These are phyloP conservation scores for Schizochytrium sp. DNA, from an alignment of 108 stramenopile genomes.

Conservation along the genomic window DNA sequence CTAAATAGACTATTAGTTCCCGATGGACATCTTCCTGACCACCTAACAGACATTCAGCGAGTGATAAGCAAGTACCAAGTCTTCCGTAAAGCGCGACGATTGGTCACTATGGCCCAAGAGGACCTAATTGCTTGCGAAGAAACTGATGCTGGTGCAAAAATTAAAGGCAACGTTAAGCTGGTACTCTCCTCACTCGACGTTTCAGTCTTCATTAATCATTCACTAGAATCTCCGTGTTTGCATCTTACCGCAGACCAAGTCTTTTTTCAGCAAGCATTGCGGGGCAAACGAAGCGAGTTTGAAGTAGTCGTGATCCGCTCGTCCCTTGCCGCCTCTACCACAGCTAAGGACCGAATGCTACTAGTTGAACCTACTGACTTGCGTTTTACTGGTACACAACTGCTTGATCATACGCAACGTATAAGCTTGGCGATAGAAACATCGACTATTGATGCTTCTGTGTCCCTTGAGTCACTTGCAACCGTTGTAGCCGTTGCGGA, in stretches of 20 bases:
- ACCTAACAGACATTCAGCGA: too few relatives aligned
- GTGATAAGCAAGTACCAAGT: neutral
- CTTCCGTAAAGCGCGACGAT: neutral
- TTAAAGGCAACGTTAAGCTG: neutral
- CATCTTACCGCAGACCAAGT: neutral
- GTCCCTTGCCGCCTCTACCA: neutral
- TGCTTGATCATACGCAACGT: neutral
- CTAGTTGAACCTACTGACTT: constrained; percentile 12
- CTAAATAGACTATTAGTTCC: too few relatives aligned
- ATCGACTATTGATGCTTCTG: neutral
- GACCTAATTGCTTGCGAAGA: neutral
- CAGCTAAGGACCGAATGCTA: neutral
- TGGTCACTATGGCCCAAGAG: neutral
- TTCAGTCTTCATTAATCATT: neutral
- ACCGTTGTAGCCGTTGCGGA: neutral
- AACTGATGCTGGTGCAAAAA: neutral
- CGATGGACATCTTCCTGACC: too few relatives aligned
- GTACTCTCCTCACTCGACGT: neutral
- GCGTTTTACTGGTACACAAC: neutral
- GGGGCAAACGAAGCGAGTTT: neutral
- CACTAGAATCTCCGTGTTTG: neutral
- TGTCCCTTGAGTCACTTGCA: constrained; percentile 20
- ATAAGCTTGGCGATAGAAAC: neutral
- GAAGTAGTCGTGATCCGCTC: constrained; percentile 9
- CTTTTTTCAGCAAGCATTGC: neutral